phyloP scores from a whole-genome alignment of 2,329 filamentous ascomycete species.

The Lasiodiplodia theobromae region DNA sequence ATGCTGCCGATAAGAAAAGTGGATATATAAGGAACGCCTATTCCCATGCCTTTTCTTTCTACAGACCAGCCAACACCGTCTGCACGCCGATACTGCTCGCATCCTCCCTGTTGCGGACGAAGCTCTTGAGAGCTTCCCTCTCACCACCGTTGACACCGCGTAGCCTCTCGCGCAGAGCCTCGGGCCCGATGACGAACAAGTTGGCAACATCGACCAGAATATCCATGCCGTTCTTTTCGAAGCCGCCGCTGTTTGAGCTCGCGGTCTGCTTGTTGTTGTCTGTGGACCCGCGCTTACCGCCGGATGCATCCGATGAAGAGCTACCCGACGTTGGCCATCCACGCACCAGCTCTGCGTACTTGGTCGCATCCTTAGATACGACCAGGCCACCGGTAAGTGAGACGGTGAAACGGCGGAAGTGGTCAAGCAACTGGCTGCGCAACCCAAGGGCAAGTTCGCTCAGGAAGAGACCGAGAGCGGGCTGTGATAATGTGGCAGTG shows the following conservation, averaged over 20 bases:
- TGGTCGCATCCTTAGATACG: conserved; percentile 94
- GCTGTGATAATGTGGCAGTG: conserved; percentile 75
- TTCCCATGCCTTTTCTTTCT: conserved; percentile 31
- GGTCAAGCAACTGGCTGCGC: conserved; percentile 81
- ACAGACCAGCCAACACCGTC: conserved; percentile 75
- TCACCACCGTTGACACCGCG: conserved; percentile 54
- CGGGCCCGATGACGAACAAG: conserved; percentile 85
- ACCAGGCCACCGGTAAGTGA: conserved; percentile 93
- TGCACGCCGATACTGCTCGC: conserved; percentile 81
- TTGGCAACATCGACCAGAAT: conserved; percentile 92
- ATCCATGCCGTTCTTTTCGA: conserved; percentile 68
- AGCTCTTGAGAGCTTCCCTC: conserved; percentile 72
- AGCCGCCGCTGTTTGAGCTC: conserved; percentile 55
- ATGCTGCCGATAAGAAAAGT: neutral
- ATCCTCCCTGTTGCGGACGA: conserved; percentile 86
- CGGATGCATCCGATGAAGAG: conserved; percentile 71
- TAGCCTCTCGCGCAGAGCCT: conserved; percentile 60
- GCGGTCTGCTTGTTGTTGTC: conserved; percentile 36
- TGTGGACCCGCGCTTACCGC: conserved; percentile 43
- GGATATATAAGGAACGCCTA: neutral
- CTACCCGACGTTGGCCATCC: conserved; percentile 67
- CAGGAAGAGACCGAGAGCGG: conserved; percentile 82
- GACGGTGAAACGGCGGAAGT: conserved; percentile 93
- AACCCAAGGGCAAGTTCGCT: conserved; percentile 84
- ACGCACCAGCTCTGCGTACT: conserved; percentile 85